A percentile compares a stretch with the other conserved stretches of the same genome.
phyloP scores from a whole-genome alignment of 1,284 basidiomycete genomes.

The Pascua guehoae region DNA sequence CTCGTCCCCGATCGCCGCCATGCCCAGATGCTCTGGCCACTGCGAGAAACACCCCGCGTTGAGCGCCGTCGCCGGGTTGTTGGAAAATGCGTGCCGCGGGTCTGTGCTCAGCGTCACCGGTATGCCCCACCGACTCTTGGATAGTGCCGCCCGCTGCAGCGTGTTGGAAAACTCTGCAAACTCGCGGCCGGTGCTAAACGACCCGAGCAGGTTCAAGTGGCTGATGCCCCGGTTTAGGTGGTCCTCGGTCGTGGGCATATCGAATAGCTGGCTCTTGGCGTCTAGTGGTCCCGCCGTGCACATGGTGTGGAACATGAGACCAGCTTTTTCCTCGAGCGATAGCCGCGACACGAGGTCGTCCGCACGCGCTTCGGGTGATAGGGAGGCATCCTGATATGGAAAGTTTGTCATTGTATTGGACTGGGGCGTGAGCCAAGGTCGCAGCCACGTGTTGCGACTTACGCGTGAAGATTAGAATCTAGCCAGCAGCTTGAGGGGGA shows the following conservation, averaged over 20 bases:
- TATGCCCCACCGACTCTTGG: slow-evolving; percentile 1
- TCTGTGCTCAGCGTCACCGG: slow-evolving; percentile 18
- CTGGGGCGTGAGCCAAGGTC: too few relatives aligned
- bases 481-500: too few relatives aligned
- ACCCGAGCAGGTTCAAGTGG: slow-evolving; percentile 17
- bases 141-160: slow-evolving; percentile 9
- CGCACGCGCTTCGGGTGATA: slow-evolving; percentile 7
- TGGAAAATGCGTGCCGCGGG: slow-evolving; percentile 16
- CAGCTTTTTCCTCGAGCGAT: slow-evolving; percentile 8
- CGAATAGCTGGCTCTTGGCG: background rate
- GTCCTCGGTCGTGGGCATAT: background rate
- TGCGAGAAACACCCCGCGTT: slow-evolving; percentile 12
- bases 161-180: slow-evolving; percentile 11
- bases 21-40: slow-evolving; percentile 19
- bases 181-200: slow-evolving; percentile 2
- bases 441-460: too few relatives aligned
- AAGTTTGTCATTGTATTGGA: background rate
- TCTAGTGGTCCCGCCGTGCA: background rate
- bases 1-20: slow-evolving; percentile 13
- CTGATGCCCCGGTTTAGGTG: slow-evolving; percentile 4
- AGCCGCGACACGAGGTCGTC: slow-evolving; percentile 14
- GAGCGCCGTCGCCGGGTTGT: slow-evolving; percentile 8
- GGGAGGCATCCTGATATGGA: slow-evolving; percentile 11
- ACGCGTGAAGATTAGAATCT: too few relatives aligned
- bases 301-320: slow-evolving; percentile 19